Percentiles rank a stretch among this genome's conserved stretches.
Evolutionary conservation across 1,284 basidiomycete species (phyloP).

Genomic region (Malassezia vespertilionis): DNA sequence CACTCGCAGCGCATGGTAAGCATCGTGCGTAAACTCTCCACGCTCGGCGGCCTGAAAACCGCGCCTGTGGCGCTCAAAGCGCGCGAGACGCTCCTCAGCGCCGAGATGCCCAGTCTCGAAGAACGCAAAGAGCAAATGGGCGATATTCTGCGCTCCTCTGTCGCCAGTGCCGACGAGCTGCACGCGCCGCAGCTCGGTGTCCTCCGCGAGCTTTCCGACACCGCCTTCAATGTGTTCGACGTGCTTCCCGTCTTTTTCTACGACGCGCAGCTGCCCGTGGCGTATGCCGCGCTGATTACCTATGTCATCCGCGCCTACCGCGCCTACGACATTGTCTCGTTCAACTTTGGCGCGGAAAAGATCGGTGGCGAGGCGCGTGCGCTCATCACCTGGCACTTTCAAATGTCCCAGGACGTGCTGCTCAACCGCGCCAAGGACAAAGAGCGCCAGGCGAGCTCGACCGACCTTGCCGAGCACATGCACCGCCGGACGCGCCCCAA

Average conservation of each 20-base stretch:
- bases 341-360: constrained; percentile 70
- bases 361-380: constrained; percentile 54
- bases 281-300: constrained; percentile 84
- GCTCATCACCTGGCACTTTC: constrained; percentile 44
- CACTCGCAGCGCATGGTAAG: constrained; percentile 31
- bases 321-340: constrained; percentile 78
- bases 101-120: constrained; percentile 91
- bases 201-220: constrained; percentile 86
- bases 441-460: constrained; percentile 42
- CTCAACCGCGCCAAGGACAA: constrained; percentile 54
- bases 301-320: constrained; percentile 92
- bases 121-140: constrained; percentile 92
- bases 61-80: constrained; percentile 66
- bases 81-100: constrained; percentile 88
- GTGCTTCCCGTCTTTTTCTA: constrained; percentile 92
- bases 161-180: constrained; percentile 64
- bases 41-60: constrained; percentile 55
- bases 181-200: constrained; percentile 65
- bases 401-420: constrained; percentile 45
- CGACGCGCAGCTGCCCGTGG: constrained; percentile 58
- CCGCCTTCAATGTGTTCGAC: constrained; percentile 90
- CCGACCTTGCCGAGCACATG: constrained; percentile 36
- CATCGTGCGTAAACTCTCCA: constrained; percentile 54
- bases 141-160: constrained; percentile 74
- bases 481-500: constrained; percentile 26